Evolutionary conservation across 2,329 filamentous ascomycete species (phyloP).

Genomic region (Diaporthe velutina): DNA sequence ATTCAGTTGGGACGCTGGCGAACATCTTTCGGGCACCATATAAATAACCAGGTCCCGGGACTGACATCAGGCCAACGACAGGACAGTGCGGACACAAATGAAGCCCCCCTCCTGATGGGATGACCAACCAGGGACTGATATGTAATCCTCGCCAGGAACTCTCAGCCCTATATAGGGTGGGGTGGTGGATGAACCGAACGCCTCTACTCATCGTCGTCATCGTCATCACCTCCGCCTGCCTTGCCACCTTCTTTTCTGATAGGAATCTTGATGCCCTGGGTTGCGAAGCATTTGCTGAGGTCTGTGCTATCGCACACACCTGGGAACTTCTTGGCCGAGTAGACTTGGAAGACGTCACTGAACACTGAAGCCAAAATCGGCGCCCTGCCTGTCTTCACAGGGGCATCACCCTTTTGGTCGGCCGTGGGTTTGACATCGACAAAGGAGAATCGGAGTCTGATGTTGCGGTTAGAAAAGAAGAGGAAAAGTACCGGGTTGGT

Average conservation of each 20-base stretch:
- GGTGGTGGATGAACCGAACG: not conserved
- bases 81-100: not conserved
- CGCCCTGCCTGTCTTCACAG: slow-evolving; percentile 79
- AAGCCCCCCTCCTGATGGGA: not conserved
- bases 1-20: not conserved
- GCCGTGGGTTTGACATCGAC: slow-evolving; percentile 76
- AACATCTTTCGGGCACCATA: not conserved
- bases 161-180: not conserved
- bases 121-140: not conserved
- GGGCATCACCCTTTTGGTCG: slow-evolving; percentile 35
- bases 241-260: slow-evolving; percentile 85
- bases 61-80: not conserved
- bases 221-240: slow-evolving; percentile 61
- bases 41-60: not conserved
- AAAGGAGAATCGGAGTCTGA: slow-evolving; percentile 77
- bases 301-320: slow-evolving; percentile 95
- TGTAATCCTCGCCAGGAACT: not conserved
- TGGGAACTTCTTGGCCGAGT: slow-evolving; percentile 97
- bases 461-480: slow-evolving; percentile 13
- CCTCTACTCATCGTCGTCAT: slow-evolving; percentile 50
- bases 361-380: slow-evolving; percentile 88
- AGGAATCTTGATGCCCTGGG: slow-evolving; percentile 96
- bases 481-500: not conserved
- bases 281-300: slow-evolving; percentile 92
- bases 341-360: slow-evolving; percentile 92